A percentile compares a stretch with the other conserved stretches of the same genome.
phyloP scores from a whole-genome alignment of 2,329 filamentous ascomycete species.

The Calonectria crousiana region DNA sequence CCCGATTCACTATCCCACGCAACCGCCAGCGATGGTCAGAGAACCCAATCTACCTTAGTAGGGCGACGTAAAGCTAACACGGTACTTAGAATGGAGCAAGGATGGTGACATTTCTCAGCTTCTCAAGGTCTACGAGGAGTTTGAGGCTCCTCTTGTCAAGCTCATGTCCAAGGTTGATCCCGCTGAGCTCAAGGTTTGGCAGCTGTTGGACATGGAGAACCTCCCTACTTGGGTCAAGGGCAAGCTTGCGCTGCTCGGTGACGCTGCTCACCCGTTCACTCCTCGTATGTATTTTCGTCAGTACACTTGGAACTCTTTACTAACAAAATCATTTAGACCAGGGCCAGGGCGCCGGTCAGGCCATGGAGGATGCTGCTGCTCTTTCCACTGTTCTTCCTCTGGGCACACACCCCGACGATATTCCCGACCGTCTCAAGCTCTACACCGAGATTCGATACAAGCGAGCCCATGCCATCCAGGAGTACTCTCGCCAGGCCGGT shows the following conservation, averaged over 20 bases:
- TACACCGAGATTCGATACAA: conserved; percentile 71
- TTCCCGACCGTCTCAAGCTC: conserved; percentile 68
- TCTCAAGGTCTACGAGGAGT: conserved; percentile 55
- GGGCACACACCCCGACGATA: conserved; percentile 57
- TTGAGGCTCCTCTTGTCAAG: conserved; percentile 54
- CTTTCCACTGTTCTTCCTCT: conserved; percentile 67
- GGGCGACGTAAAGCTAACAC: background rate
- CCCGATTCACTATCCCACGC: conserved; percentile 46
- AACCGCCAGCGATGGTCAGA: conserved; percentile 23
- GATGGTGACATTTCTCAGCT: conserved; percentile 54
- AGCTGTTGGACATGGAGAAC: conserved; percentile 71
- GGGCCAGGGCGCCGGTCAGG: conserved; percentile 64
- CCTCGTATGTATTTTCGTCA: conserved; percentile 50
- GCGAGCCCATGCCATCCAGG: conserved; percentile 69
- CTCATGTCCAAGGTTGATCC: conserved; percentile 59
- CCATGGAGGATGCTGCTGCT: conserved; percentile 75
- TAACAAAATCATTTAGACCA: conserved; percentile 29
- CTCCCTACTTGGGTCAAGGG: conserved; percentile 67
- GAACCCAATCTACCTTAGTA: background rate
- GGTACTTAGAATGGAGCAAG: conserved; percentile 36
- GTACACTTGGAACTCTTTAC: background rate
- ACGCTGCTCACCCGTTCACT: conserved; percentile 77
- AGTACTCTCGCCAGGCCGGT: conserved; percentile 66
- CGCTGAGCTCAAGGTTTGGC: conserved; percentile 66
- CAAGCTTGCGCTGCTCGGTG: conserved; percentile 72